A percentile compares a stretch with the other conserved stretches of the same genome.
Conservation (phyloP, 1,139 yeast genomes). For the Candida neerlandica region DNA sequence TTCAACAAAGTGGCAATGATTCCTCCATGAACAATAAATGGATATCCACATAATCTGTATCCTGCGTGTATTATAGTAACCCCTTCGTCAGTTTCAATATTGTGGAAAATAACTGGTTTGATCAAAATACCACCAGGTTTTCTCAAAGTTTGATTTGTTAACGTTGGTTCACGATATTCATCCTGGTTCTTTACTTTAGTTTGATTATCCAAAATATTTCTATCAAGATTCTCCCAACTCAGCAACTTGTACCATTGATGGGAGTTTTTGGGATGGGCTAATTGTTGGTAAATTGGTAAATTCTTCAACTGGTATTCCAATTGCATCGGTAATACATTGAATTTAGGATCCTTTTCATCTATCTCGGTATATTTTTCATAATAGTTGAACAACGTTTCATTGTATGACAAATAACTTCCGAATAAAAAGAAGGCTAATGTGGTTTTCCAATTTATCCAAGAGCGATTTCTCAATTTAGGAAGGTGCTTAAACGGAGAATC, state of each 20-base stretch:
- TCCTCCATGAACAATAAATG: conserved; percentile 89
- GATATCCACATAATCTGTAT: conserved; percentile 79
- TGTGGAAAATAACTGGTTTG: conserved; percentile 71
- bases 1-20: conserved; percentile 80
- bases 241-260: conserved; percentile 48
- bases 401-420: conserved; percentile 38
- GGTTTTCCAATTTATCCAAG: conserved; percentile 38
- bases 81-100: conserved; percentile 57
- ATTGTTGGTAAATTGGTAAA: conserved; percentile 54
- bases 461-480: conserved; percentile 24
- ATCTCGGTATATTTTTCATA: conserved; percentile 34
- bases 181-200: conserved; percentile 26
- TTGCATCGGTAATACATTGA: conserved; percentile 24
- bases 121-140: conserved; percentile 79
- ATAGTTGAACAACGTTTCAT: conserved; percentile 35
- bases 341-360: conserved; percentile 23
- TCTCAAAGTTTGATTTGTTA: conserved; percentile 38
- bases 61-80: conserved; percentile 79
- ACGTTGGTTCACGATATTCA: conserved; percentile 33
- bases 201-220: conserved; percentile 40
- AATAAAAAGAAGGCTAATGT: conserved; percentile 28
- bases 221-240: conserved; percentile 64
- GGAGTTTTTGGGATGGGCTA: conserved; percentile 41
- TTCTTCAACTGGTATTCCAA: conserved; percentile 52
- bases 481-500: conserved; percentile 43